These are phyloP conservation scores for Claviceps purpurea DNA, from an alignment of 2,329 filamentous ascomycete species.

Conservation along the genomic window DNA sequence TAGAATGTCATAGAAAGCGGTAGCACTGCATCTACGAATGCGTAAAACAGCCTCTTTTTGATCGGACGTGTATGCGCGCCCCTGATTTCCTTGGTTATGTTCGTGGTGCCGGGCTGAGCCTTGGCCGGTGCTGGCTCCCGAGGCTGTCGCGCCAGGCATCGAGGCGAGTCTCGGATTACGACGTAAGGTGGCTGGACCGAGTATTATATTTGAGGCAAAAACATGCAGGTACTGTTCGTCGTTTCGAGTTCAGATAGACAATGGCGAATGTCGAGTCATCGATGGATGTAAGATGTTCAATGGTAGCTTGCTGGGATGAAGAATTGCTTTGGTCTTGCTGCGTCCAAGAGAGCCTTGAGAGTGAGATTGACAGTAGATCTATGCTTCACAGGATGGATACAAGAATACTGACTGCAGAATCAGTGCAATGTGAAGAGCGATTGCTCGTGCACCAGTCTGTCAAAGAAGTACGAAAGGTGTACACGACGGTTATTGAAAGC, in stretches of 20 bases:
- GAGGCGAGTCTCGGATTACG: conserved; percentile 1
- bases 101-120: conserved; percentile 37
- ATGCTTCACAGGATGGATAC: background rate
- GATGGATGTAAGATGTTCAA: background rate
- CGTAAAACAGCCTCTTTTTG: conserved; percentile 86
- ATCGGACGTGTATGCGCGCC: conserved; percentile 69
- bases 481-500: background rate
- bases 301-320: background rate
- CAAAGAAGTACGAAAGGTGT: background rate
- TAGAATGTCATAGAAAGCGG: conserved; percentile 92
- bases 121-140: conserved; percentile 37
- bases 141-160: conserved; percentile 36
- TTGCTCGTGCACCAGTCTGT: background rate
- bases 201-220: background rate
- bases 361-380: too few species aligned
- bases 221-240: background rate
- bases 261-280: background rate
- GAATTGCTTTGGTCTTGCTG: background rate
- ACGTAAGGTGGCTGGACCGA: background rate
- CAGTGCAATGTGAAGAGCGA: too few species aligned
- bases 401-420: background rate
- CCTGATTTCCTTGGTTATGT: conserved; percentile 65
- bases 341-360: too few species aligned
- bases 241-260: background rate
- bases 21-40: conserved; percentile 70